Conservation (phyloP, 2,329 filamentous ascomycete species). For the Neonectria coccinea region DNA sequence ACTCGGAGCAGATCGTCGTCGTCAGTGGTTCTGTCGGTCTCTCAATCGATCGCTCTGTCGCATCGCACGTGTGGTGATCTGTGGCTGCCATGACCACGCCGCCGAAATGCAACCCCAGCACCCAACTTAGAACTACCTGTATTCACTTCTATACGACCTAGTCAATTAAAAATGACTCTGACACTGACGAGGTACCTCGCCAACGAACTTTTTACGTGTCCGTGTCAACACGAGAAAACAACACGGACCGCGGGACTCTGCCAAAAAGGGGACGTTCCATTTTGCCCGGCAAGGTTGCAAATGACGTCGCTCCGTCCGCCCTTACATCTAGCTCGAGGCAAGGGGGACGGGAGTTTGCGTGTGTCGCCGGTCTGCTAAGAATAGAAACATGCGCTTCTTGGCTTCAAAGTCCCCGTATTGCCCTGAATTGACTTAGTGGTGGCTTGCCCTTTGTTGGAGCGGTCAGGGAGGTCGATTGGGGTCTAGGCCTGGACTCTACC, state of each 20-base stretch:
- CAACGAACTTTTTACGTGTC: background rate
- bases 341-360: background rate
- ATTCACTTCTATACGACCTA: background rate
- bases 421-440: background rate
- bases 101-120: background rate
- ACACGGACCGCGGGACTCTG: background rate
- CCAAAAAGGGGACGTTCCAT: conserved; percentile 13
- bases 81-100: background rate
- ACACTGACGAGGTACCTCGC: background rate
- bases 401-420: background rate
- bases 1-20: background rate
- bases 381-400: background rate
- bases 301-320: conserved; percentile 8
- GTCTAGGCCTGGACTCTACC: background rate
- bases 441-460: background rate
- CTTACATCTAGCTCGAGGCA: background rate
- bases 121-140: background rate
- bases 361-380: background rate
- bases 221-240: conserved; percentile 5
- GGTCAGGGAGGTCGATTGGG: conserved; percentile 1
- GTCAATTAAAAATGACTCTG: background rate
- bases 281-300: conserved; percentile 2
- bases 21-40: background rate
- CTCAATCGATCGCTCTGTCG: background rate
- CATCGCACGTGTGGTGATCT: conserved; percentile 6